Conservation (phyloP, 768 basidiomycete genomes). For the Gymnopilus junonius region DNA sequence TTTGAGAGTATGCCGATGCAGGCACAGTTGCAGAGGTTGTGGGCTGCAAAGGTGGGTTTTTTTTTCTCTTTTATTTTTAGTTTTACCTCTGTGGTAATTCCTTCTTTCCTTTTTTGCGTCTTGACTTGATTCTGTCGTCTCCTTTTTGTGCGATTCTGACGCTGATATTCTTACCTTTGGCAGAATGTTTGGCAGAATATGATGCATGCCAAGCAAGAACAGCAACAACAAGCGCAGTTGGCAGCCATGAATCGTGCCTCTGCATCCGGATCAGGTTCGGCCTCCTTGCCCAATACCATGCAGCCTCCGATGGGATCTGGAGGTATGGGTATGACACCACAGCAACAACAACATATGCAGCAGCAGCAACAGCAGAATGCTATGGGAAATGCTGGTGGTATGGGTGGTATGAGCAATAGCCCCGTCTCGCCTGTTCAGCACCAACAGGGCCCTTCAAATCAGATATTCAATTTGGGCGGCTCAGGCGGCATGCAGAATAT, state of each 20-base stretch:
- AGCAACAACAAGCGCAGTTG: conserved; percentile 24
- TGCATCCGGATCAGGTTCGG: conserved; percentile 11
- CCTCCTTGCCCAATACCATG: conserved; percentile 18
- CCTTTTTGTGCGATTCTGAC: neutral
- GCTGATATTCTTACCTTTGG: neutral
- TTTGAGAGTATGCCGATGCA: conserved; percentile 55
- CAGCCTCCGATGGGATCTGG: conserved; percentile 12
- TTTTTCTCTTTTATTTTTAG: conserved; percentile 5
- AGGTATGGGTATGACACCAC: conserved; percentile 7
- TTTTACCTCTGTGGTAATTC: neutral
- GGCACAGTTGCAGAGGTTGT: conserved; percentile 65
- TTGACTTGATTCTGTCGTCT: neutral
- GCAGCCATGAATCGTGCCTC: conserved; percentile 20
- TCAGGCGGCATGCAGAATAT: conserved; percentile 21
- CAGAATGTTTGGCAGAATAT: conserved; percentile 33
- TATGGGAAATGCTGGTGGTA: conserved; percentile 5
- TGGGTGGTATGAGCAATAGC: conserved; percentile 8
- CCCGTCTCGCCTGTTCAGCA: conserved; percentile 26
- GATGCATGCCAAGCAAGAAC: conserved; percentile 29
- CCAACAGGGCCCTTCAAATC: conserved; percentile 27
- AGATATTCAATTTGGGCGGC: conserved; percentile 22
- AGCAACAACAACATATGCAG: conserved; percentile 16
- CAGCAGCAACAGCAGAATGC: conserved; percentile 17
- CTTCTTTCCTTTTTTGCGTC: conserved; percentile 1
- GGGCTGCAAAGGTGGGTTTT: conserved; percentile 51